These are phyloP conservation scores for Copromyces sp. DNA, from an alignment of 495 filamentous ascomycete species.

Conservation along the genomic window DNA sequence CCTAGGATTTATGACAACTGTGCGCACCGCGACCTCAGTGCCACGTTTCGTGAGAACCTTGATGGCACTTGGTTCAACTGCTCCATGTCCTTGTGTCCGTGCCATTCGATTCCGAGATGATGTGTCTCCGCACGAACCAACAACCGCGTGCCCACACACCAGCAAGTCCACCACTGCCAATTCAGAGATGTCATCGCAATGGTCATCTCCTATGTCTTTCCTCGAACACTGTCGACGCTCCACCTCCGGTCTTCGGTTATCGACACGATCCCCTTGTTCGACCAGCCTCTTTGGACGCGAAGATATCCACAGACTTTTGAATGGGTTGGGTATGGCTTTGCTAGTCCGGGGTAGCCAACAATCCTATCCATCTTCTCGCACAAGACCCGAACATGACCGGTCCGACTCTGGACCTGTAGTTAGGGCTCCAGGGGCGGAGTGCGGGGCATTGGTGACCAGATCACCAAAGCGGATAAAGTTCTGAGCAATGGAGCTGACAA, in stretches of 20 bases:
- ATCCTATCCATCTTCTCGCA: background rate
- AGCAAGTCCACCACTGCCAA: background rate
- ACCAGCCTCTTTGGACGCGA: background rate
- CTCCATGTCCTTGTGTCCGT: background rate
- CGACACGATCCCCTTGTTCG: background rate
- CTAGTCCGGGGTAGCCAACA: background rate
- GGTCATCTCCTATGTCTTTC: background rate
- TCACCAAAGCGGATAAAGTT: background rate
- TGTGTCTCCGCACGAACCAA: background rate
- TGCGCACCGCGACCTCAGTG: background rate
- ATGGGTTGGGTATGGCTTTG: background rate
- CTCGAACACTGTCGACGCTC: background rate
- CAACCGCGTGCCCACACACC: background rate
- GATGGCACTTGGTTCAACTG: background rate
- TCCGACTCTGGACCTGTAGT: background rate
- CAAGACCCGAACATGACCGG: background rate
- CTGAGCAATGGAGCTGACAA: background rate
- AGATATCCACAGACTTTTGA: background rate
- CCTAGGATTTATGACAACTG: background rate
- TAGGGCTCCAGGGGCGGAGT: background rate
- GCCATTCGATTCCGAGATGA: background rate
- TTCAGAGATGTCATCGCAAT: background rate
- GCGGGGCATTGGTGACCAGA: background rate
- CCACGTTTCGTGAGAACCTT: background rate
- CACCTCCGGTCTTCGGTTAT: background rate